Evolutionary conservation across 139 green algal species (phyloP).

Genomic region (Tetraselmis chui): DNA sequence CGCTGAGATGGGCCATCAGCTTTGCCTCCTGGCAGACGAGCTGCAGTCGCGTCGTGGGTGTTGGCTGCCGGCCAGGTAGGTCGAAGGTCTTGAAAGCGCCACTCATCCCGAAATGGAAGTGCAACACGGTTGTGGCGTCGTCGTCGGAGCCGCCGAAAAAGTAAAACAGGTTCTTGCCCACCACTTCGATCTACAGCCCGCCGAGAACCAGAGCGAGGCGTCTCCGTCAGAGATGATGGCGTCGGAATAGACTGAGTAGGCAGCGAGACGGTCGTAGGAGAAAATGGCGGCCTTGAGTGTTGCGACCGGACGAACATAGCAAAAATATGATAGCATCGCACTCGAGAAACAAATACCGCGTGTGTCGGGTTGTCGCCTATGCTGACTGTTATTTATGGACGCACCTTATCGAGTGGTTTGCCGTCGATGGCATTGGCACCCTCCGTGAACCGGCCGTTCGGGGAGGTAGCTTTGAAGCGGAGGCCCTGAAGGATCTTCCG

Average conservation of each 20-base stretch:
- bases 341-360: no score
- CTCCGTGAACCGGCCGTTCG: slow-evolving; percentile 68
- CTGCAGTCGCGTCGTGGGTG: slow-evolving; percentile 53
- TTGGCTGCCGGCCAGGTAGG: slow-evolving; percentile 33
- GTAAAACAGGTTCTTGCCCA: slow-evolving; percentile 84
- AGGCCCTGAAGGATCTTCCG: slow-evolving; percentile 42
- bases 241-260: no score
- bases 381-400: background rate
- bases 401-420: slow-evolving; percentile 30
- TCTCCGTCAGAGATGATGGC: no score
- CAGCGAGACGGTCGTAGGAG: no score
- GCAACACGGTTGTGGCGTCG: slow-evolving; percentile 39
- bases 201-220: no score
- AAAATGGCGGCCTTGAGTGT: no score
- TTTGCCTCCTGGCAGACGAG: slow-evolving; percentile 31
- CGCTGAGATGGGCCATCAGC: slow-evolving; percentile 57
- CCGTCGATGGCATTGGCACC: slow-evolving; percentile 43
- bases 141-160: slow-evolving; percentile 42
- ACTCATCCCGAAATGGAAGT: slow-evolving; percentile 83
- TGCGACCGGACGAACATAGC: no score
- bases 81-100: slow-evolving; percentile 31
- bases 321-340: no score
- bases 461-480: slow-evolving; percentile 51
- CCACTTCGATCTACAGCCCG: slow-evolving; percentile 51
- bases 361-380: no score